Conservation (phyloP, 192 early-diverging fungal species). For the Kappamyces sp. region DNA sequence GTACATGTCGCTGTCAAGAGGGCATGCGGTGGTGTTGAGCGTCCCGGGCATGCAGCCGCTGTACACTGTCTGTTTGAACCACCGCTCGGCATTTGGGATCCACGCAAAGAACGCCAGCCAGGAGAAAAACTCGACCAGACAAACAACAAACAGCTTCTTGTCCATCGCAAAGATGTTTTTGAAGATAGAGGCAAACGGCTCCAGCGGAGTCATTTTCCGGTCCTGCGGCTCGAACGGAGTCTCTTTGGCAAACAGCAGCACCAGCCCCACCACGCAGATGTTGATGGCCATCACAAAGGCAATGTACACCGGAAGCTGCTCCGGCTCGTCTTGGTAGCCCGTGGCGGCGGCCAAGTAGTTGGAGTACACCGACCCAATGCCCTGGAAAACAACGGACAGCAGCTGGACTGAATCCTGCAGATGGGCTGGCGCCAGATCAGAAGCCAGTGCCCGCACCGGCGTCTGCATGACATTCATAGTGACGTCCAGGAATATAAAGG, state of each 20-base stretch:
- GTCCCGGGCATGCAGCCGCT: background rate
- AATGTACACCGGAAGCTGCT: background rate
- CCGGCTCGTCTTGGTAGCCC: too few relatives aligned
- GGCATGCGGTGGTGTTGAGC: too few relatives aligned
- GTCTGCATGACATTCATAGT: slow-evolving; percentile 28
- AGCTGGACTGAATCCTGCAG: slow-evolving; percentile 19
- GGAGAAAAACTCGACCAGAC: slow-evolving; percentile 19
- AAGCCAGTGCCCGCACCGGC: slow-evolving; percentile 20
- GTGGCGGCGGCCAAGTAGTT: too few relatives aligned
- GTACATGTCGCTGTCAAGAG: too few relatives aligned
- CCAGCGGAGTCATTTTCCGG: too few relatives aligned
- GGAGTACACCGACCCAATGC: slow-evolving; percentile 8
- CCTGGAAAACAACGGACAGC: slow-evolving; percentile 18
- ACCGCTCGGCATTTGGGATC: slow-evolving; percentile 15
- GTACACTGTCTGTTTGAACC: slow-evolving; percentile 2
- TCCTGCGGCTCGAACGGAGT: background rate
- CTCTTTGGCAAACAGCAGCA: slow-evolving; percentile 13
- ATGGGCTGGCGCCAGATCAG: slow-evolving; percentile 19
- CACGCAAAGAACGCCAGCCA: slow-evolving; percentile 23
- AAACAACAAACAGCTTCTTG: slow-evolving; percentile 10
- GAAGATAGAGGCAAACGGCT: background rate
- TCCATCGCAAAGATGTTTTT: slow-evolving; percentile 11
- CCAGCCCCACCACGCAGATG: slow-evolving; percentile 10
- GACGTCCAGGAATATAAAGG: slow-evolving; percentile 18
- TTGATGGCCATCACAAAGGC: slow-evolving; percentile 20